Base-by-base conservation (phyloP, 495 filamentous ascomycete genomes). In the Hapsidospora chrysogenum region DNA sequence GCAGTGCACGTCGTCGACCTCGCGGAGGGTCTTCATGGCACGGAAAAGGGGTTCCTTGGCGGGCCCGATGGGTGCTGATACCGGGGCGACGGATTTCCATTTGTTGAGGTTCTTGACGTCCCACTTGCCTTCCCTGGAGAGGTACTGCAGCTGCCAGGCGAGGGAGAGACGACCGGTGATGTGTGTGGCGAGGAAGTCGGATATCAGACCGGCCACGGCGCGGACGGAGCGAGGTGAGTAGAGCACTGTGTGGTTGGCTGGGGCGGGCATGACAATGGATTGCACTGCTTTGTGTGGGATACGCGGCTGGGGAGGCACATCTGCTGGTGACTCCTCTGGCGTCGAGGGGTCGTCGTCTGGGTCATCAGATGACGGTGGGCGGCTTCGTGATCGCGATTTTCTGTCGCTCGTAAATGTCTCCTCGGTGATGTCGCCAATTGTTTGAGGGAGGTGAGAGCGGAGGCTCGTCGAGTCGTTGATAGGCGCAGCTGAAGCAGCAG, bases 101-200 rank as follows among this genome's bases (percentile, higher is more conserved):
- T 95, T 95, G 37, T 66, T 75, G 9, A 94, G 71, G 52, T 96
- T 96, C 61, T 96, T 95, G 39, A 96, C 82, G 50, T 94, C 86
- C 87, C 87, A 95, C 58, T 96, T 96, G 9, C 86, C 85, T 37
- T 81, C 80, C 2, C 76, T 80, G 25, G 76, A 78, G 17, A 96
- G 69, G 50, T 84, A 72, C 45, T 84, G 77, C 13, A 95, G 61
- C 57, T 96, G 87, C 87, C 87, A 96, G 11, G 77, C 81, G 4
- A 85, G 69, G 5, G 70, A 76, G 13, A 96, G 68, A 4, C 81
- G 78, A 33, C 74, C 63, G 29, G 85, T 85, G 37, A 94, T 56
- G 39, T 85, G 69, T 11, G 68, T 59, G 17, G 68, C 61, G 27
- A 96, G 63, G 44, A 94, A 95, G 41, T 80, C 73, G 15, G 84